A percentile compares a stretch with the other conserved stretches of the same genome.
Evolutionary conservation across 1,284 basidiomycete species (phyloP).

Genomic region (Hypsizygus ulmarius): DNA sequence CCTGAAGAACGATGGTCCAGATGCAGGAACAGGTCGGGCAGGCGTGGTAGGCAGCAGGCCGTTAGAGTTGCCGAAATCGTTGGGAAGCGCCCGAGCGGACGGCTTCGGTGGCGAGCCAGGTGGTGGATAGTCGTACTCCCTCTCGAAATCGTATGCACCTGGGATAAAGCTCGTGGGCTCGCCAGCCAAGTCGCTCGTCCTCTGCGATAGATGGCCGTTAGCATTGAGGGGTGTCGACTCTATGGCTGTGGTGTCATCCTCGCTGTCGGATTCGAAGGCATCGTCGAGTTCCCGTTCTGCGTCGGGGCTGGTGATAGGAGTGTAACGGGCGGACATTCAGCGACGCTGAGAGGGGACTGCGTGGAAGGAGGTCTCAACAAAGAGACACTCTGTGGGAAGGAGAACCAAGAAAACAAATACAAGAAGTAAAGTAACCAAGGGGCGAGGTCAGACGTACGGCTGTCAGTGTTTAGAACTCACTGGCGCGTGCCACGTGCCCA

Average conservation of each 20-base stretch:
- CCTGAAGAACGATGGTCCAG: constrained; percentile 56
- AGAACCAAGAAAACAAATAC: too few species aligned
- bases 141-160: constrained; percentile 76
- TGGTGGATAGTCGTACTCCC: constrained; percentile 75
- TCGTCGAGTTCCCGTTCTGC: constrained; percentile 63
- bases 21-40: constrained; percentile 28
- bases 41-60: constrained; percentile 65
- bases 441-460: too few species aligned
- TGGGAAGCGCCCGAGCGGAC: constrained; percentile 58
- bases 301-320: constrained; percentile 49
- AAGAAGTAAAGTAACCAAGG: too few species aligned
- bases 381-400: background rate
- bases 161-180: constrained; percentile 26
- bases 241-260: constrained; percentile 45
- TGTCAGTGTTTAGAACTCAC: too few species aligned
- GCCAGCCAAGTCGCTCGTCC: background rate
- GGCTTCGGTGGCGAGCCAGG: constrained; percentile 77
- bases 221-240: constrained; percentile 40
- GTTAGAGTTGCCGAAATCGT: constrained; percentile 79
- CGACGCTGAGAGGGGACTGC: background rate
- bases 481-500: too few species aligned
- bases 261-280: constrained; percentile 58
- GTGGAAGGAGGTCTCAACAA: background rate
- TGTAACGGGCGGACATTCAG: constrained; percentile 43
- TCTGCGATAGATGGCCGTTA: constrained; percentile 3